phyloP scores from a whole-genome alignment of 371 early-diverging fungal species.

The Actinomortierella ambigua region DNA sequence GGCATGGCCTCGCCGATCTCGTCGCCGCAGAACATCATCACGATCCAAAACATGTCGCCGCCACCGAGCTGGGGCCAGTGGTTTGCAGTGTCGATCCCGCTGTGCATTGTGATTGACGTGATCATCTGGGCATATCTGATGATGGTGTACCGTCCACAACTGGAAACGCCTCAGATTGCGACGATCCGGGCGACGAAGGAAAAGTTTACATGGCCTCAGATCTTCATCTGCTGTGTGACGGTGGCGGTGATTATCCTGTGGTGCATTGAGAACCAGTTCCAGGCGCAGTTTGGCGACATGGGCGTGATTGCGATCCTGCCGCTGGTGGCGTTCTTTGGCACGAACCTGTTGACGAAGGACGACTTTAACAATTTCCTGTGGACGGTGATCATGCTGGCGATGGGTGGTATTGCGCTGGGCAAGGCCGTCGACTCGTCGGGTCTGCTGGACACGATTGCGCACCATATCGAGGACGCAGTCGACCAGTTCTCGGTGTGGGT shows the following conservation, averaged over 20 bases:
- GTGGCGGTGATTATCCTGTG: slow-evolving; percentile 73
- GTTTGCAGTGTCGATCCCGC: slow-evolving; percentile 65
- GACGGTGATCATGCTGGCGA: slow-evolving; percentile 87
- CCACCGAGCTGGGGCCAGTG: slow-evolving; percentile 73
- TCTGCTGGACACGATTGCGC: slow-evolving; percentile 74
- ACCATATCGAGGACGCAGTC: slow-evolving; percentile 64
- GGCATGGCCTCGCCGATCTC: slow-evolving; percentile 90
- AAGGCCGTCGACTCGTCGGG: slow-evolving; percentile 82
- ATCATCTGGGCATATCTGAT: slow-evolving; percentile 71
- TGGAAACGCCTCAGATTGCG: slow-evolving; percentile 59
- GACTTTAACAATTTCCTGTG: slow-evolving; percentile 82
- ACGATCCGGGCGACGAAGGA: slow-evolving; percentile 61
- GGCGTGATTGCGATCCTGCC: slow-evolving; percentile 84
- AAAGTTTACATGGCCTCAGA: slow-evolving; percentile 64
- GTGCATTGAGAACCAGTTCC: slow-evolving; percentile 71
- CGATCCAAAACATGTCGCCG: slow-evolving; percentile 77
- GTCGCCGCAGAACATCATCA: slow-evolving; percentile 81
- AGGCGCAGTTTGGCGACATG: slow-evolving; percentile 77
- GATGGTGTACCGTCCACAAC: slow-evolving; percentile 65
- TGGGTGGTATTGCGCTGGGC: slow-evolving; percentile 87
- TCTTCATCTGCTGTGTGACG: slow-evolving; percentile 66
- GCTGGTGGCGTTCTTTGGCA: slow-evolving; percentile 79
- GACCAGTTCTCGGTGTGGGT: slow-evolving; percentile 70
- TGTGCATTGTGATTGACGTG: slow-evolving; percentile 66
- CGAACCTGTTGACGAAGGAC: slow-evolving; percentile 79